Conservation (phyloP, 2,329 filamentous ascomycete species). For the Aaosphaeria pasadenensis region DNA sequence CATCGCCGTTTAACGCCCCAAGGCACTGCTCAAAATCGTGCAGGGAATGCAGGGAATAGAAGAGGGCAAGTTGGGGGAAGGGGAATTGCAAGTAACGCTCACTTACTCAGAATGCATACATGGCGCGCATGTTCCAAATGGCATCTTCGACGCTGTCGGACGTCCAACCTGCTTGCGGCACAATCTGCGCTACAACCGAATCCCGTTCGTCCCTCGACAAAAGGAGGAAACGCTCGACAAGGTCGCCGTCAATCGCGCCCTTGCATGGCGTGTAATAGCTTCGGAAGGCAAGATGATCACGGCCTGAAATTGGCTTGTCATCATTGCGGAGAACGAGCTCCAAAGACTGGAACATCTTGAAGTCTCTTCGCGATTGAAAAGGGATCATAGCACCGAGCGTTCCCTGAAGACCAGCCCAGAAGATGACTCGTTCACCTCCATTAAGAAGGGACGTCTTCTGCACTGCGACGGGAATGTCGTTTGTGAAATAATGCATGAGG, state of each 20-base stretch:
- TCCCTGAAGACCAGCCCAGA: conserved; percentile 94
- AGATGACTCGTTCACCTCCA: conserved; percentile 83
- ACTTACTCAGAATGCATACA: conserved; percentile 28
- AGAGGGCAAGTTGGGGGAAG: too few species aligned
- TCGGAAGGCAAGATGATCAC: conserved; percentile 93
- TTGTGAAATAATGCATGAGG: conserved; percentile 83
- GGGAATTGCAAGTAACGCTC: too few species aligned
- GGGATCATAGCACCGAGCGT: conserved; percentile 92
- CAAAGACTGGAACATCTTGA: conserved; percentile 95
- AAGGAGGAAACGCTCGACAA: conserved; percentile 87
- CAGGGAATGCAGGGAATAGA: too few species aligned
- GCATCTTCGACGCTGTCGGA: conserved; percentile 93
- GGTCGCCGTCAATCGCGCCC: conserved; percentile 92
- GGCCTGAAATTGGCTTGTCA: conserved; percentile 81
- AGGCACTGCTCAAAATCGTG: too few species aligned
- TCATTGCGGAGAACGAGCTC: conserved; percentile 77
- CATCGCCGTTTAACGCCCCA: too few species aligned
- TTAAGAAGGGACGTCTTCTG: conserved; percentile 87
- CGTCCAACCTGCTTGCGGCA: conserved; percentile 61
- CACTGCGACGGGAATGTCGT: conserved; percentile 89
- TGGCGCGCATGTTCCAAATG: conserved; percentile 52
- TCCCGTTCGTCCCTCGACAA: conserved; percentile 86
- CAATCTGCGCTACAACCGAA: conserved; percentile 90
- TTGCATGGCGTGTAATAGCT: conserved; percentile 96
- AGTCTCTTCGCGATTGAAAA: conserved; percentile 86